A percentile compares a stretch with the other conserved stretches of the same genome.
Evolutionary conservation across 176 grass and related monocot species (phyloP).

Genomic region (Phragmites australis): DNA sequence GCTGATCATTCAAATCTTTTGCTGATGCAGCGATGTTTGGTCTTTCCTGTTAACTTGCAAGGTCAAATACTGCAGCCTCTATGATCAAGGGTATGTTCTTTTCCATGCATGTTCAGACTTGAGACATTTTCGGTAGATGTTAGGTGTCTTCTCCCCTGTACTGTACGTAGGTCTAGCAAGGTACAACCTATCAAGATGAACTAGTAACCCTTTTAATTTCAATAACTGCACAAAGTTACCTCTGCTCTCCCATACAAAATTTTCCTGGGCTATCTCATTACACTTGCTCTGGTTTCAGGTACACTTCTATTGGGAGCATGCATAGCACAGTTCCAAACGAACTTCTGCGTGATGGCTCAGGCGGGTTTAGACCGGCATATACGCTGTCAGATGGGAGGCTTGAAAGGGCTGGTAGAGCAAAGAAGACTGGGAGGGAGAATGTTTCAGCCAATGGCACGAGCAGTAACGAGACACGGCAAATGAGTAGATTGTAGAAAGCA

Average conservation of each 20-base stretch:
- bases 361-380: slow-evolving; percentile 60
- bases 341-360: slow-evolving; percentile 28
- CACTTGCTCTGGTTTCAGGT: slow-evolving; percentile 28
- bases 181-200: neutral
- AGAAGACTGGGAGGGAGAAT: slow-evolving; percentile 27
- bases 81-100: slow-evolving; percentile 64
- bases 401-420: slow-evolving; percentile 59
- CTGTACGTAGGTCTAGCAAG: too few species aligned
- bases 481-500: neutral
- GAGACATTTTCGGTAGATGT: neutral
- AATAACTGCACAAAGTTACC: neutral
- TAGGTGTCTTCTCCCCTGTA: neutral
- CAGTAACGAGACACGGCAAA: neutral
- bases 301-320: slow-evolving; percentile 73
- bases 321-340: slow-evolving; percentile 66
- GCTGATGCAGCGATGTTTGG: slow-evolving; percentile 61
- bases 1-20: slow-evolving; percentile 16
- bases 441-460: slow-evolving; percentile 28
- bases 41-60: slow-evolving; percentile 68
- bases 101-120: neutral
- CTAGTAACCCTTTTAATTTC: too few species aligned
- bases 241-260: neutral
- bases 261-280: neutral
- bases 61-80: slow-evolving; percentile 65
- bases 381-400: slow-evolving; percentile 57